Evolutionary conservation across 2,329 filamentous ascomycete genomes (phyloP), one percentile per base, ranked within the genome.

Genomic region (Cordyceps militaris): DNA sequence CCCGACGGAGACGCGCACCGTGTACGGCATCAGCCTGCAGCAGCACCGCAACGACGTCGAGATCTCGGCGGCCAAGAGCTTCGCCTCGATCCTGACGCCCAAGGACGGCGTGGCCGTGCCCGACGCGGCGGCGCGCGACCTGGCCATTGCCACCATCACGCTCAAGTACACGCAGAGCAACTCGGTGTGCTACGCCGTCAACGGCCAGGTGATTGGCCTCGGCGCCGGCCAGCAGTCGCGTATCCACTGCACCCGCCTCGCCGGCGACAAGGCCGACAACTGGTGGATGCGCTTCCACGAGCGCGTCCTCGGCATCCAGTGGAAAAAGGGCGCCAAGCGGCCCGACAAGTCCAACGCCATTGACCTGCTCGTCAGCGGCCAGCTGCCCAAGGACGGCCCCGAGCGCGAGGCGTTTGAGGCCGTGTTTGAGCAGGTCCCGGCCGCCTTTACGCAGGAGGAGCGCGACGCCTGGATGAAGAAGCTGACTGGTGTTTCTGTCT

Each of bases 211-310:
- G 66, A 82, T 99, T 66, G 94, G 94, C 63, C 85, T 99, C 57
- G 94, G 94, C 63, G 94, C 94, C 57, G 94, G 94, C 60, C 94
- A 99, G 75, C 94, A 99, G 77, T 96, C 90, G 61, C 88, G 94
- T 65, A 99, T 99, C 66, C 94, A 99, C 82, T 99, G 94, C 84
- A 99, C 94, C 43, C 88, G 94, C 64, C 84, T 99, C 53, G 94
- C 94, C 11, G 94, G 94, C 60, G 93, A 97, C 79, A 99, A 99
- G 81, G 91, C 92, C 50, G 94, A 99, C 75, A 97, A 96, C 81
- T 97, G 93, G 93, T 99, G 93, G 94, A 88, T 99, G 81, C 89
- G 94, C 68, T 97, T 97, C 85, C 89, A 97, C 79, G 87, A 90
- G 65, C 87, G 90, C 55, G 89, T 94, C 13, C 81, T 97, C 51